phyloP scores from a whole-genome alignment of 371 early-diverging fungal species.

The Dichotomocladium elegans region DNA sequence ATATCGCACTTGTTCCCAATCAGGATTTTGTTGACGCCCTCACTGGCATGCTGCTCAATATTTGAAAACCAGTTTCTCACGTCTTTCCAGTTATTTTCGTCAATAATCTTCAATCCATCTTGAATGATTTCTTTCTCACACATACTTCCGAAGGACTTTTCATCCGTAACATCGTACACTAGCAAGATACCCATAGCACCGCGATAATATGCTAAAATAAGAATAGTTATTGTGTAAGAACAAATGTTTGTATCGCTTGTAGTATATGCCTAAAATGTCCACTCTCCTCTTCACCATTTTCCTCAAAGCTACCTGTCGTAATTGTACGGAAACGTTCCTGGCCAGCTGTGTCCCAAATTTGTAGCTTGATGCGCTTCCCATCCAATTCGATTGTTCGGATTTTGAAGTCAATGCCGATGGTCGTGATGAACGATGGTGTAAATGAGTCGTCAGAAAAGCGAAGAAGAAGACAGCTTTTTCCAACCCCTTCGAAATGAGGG shows the following conservation, averaged over 20 bases:
- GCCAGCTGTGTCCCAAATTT: constrained; percentile 99
- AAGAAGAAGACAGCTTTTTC: constrained; percentile 96
- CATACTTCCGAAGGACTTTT: constrained; percentile 91
- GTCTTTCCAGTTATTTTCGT: constrained; percentile 46
- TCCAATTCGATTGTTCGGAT: constrained; percentile 98
- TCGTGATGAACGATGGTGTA: constrained; percentile 96
- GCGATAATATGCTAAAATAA: constrained; percentile 85
- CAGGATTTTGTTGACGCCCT: constrained; percentile 95
- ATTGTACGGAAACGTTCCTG: constrained; percentile 99
- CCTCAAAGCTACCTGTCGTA: constrained; percentile 68
- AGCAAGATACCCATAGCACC: constrained; percentile 99
- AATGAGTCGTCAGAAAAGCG: constrained; percentile 98
- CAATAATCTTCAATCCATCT: too few species aligned
- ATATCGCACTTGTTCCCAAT: constrained; percentile 99
- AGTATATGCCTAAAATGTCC: neutral
- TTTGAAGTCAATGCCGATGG: constrained; percentile 99
- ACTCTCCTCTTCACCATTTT: neutral
- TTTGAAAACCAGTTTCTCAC: constrained; percentile 98
- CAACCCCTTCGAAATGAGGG: constrained; percentile 69
- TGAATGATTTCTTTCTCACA: too few species aligned
- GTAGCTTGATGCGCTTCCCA: constrained; percentile 98
- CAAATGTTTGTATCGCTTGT: neutral
- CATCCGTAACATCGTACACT: constrained; percentile 99
- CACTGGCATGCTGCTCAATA: constrained; percentile 95
- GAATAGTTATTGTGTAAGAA: neutral